These are phyloP conservation scores for Quercus ilex DNA, from an alignment of 306 rosid species.

Conservation along the genomic window DNA sequence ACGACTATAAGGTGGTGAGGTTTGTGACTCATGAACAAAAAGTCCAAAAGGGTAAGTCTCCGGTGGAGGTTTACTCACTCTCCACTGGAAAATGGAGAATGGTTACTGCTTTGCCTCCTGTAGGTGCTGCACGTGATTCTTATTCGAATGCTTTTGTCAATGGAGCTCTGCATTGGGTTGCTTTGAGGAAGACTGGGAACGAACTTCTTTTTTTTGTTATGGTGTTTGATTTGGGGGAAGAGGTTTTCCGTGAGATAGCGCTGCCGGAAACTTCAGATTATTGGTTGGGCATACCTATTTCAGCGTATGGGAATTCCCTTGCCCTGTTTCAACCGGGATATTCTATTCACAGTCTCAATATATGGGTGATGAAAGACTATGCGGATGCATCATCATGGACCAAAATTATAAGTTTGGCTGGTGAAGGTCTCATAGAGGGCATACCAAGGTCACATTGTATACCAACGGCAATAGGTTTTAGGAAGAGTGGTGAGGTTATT, in stretches of 20 bases:
- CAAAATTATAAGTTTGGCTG: too few relatives aligned
- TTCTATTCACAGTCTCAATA: not conserved
- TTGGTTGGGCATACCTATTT: not conserved
- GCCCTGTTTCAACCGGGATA: not conserved
- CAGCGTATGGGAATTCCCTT: not conserved
- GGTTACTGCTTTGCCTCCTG: not conserved
- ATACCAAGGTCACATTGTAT: not conserved
- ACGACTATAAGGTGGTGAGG: slow-evolving; percentile 4
- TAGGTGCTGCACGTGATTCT: not conserved
- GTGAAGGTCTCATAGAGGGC: too few relatives aligned
- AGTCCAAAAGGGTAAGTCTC: not conserved
- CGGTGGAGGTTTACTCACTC: not conserved
- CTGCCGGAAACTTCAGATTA: not conserved
- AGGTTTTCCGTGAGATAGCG: not conserved
- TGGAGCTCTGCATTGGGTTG: not conserved
- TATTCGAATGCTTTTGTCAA: not conserved
- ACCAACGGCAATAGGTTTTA: not conserved
- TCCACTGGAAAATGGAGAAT: not conserved
- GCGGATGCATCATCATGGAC: too few relatives aligned
- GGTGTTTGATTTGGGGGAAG: not conserved
- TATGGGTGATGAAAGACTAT: too few relatives aligned
- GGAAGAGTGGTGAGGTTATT: not conserved
- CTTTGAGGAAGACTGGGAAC: not conserved
- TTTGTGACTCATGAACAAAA: not conserved
- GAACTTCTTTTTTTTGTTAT: not conserved